Base-by-base conservation (phyloP, 2,329 filamentous ascomycete species). In the Aspergillus sp. region DNA sequence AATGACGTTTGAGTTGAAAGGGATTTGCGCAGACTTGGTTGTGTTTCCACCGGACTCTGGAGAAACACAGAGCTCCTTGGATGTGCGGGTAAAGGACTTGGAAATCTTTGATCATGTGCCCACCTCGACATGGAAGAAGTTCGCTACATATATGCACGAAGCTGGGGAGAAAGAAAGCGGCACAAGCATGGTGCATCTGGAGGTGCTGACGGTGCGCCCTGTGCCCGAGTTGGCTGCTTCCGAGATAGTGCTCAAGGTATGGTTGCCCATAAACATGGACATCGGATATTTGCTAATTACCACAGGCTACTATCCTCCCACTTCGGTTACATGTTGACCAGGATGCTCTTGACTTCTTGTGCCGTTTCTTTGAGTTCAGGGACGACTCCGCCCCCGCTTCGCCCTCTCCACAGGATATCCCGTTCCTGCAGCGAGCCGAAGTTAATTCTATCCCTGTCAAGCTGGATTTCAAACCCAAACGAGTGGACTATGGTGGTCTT, bases 121-220 rank as follows among this genome's bases (percentile, higher is more conserved):
- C 1, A 93, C 90, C 0, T 99, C 94, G 3, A 96, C 93, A 0
- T 99, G 95, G 95, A 95, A 89, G 71, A 99, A 96, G 69, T 99
- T 99, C 73, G 86, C 90, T 13, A 97, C 93, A 0, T 96, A 96
- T 63, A 89, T 95, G 75, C 85, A 89, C 53, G 90, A 95, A 66
- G 87, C 86, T 10, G 89, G 89, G n/a, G 86, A 90, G 64, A 84
- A 92, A 45, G 90, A 97, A 72, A 87, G 89, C 71, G 88, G 86
- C 16, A 88, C 87, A 13, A 90, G 86, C 63, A 96, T 97, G 92
- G 81, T 94, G 14, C 91, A 96, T 65, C 76, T 97, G 8, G 89
- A 96, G 67, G 76, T 97, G 5, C 77, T 95, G 51, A 96, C 89
- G 50, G 90, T 97, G 38, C 90, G 88, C 69, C 94, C 94, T 3